Conservation (phyloP, 768 basidiomycete species). For the Auricularia heimuer region DNA sequence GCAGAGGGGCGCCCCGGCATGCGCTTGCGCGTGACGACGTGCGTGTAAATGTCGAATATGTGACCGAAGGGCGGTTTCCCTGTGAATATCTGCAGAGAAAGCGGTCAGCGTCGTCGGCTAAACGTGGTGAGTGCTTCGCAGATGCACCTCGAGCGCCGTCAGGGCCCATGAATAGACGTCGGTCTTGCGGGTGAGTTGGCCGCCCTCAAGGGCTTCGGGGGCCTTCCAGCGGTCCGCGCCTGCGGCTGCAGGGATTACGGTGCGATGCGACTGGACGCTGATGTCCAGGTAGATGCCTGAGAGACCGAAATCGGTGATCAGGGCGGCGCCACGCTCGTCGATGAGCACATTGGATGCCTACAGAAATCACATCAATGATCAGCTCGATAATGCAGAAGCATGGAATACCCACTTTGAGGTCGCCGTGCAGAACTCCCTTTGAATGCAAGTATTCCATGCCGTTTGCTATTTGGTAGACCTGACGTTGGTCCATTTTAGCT, state of each 20-base stretch:
- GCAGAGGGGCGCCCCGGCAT: neutral
- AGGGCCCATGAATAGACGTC: neutral
- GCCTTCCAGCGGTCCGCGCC: neutral
- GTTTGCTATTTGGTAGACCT: slow-evolving; percentile 60
- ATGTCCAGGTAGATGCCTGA: neutral
- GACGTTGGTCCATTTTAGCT: neutral
- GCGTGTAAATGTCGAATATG: neutral
- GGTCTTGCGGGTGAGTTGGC: neutral
- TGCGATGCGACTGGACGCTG: neutral
- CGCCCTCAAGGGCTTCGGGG: neutral
- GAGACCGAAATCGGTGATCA: neutral
- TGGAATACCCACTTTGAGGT: slow-evolving; percentile 52
- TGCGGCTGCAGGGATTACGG: neutral
- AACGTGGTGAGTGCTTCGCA: neutral
- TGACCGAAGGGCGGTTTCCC: neutral
- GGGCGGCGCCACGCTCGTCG: neutral
- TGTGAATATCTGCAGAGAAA: neutral
- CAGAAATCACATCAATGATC: neutral
- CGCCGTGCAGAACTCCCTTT: slow-evolving; percentile 63
- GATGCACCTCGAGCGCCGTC: neutral
- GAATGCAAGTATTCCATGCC: slow-evolving; percentile 77
- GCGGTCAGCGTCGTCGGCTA: neutral
- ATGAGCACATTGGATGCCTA: neutral
- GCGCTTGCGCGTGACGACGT: neutral
- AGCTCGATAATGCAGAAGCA: neutral